Percentiles rank a stretch among this genome's conserved stretches.
phyloP scores from a whole-genome alignment of 345 rosid genomes.

The Boechera divaricarpa region DNA sequence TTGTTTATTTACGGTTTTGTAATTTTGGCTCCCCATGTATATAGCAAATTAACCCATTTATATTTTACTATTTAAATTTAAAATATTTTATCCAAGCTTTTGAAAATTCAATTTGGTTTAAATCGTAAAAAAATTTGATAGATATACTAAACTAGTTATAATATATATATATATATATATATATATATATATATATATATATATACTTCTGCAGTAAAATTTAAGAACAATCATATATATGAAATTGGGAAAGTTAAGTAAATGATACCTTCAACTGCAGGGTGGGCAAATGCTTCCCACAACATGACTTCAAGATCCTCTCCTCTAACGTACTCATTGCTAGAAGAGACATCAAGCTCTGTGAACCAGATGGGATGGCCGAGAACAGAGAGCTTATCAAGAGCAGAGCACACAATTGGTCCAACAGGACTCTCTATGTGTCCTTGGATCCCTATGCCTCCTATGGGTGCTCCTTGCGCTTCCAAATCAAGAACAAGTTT shows the following conservation, averaged over 20 bases:
- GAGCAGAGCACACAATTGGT: constrained; percentile 55
- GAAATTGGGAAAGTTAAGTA: neutral
- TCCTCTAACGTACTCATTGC: constrained; percentile 70
- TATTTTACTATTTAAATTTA: neutral
- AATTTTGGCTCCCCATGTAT: too few species aligned
- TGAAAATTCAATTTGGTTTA: neutral
- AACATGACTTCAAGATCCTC: constrained; percentile 87
- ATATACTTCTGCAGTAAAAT: neutral
- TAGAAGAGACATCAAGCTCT: constrained; percentile 63
- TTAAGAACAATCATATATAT: neutral
- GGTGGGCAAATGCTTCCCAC: constrained; percentile 85
- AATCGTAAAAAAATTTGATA: neutral
- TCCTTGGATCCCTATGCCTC: constrained; percentile 63
- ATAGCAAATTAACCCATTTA: neutral
- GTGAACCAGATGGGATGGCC: constrained; percentile 66
- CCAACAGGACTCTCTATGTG: constrained; percentile 61
- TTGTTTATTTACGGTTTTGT: too few species aligned
- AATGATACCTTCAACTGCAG: constrained; percentile 71
- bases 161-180: neutral
- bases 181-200: neutral
- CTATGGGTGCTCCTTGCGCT: constrained; percentile 64
- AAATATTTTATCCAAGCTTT: neutral
- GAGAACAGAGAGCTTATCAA: constrained; percentile 60
- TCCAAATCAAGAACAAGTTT: constrained; percentile 67
- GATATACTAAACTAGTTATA: neutral